These are phyloP conservation scores for Amanita pseudoporphyria DNA, from an alignment of 768 basidiomycete species.

Conservation along the genomic window DNA sequence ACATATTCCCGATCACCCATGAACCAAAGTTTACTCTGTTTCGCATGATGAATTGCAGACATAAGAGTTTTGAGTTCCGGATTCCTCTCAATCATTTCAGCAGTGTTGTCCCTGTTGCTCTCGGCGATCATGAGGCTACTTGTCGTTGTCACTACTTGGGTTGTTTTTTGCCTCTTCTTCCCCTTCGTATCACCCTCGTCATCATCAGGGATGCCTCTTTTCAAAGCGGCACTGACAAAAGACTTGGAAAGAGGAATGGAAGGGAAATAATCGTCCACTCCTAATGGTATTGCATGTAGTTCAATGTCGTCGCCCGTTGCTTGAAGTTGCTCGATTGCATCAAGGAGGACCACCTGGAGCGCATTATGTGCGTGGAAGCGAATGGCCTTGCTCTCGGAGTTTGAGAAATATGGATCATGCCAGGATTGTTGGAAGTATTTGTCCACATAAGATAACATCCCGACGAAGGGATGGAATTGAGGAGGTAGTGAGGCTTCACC, in stretches of 20 bases:
- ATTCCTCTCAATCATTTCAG: not conserved
- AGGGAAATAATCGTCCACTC: constrained; percentile 2
- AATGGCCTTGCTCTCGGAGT: constrained; percentile 2
- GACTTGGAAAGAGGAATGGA: constrained; percentile 3
- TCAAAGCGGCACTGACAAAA: constrained; percentile 1
- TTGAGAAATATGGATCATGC: no score
- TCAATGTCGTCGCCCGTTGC: not conserved
- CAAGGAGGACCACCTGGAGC: constrained; percentile 1
- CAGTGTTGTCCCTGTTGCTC: constrained; percentile 1
- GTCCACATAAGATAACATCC: not conserved
- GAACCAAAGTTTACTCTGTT: constrained; percentile 1
- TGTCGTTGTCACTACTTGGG: not conserved
- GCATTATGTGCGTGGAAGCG: constrained; percentile 3
- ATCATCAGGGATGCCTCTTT: constrained; percentile 1
- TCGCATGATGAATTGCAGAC: not conserved
- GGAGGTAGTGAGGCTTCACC: constrained; percentile 1
- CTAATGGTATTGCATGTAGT: constrained; percentile 1
- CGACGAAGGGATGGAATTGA: constrained; percentile 2
- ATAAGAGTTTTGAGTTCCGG: constrained; percentile 2
- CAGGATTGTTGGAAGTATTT: constrained; percentile 2
- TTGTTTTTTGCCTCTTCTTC: no score
- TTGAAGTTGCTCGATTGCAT: constrained; percentile 4
- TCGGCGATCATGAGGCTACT: not conserved
- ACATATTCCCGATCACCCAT: constrained; percentile 2
- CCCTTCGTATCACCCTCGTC: not conserved